These are phyloP conservation scores for Murraya koenigii DNA, from an alignment of 345 rosid genomes.

Conservation along the genomic window DNA sequence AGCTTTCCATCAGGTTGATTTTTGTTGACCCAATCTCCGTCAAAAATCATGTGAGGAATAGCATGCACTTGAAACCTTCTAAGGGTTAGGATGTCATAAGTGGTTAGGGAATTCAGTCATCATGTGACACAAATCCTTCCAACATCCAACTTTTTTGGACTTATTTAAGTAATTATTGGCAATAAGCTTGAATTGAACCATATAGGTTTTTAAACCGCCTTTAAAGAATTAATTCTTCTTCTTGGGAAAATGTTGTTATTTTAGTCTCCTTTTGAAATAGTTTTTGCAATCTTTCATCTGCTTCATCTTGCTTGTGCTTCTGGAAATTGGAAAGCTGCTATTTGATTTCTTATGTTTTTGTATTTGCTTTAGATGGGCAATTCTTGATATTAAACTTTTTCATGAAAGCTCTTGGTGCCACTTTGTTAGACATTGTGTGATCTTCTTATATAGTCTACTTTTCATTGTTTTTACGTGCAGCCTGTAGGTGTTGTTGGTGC, in stretches of 20 bases:
- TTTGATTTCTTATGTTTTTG: background rate
- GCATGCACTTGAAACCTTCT: background rate
- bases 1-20: background rate
- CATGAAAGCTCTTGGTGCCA: background rate
- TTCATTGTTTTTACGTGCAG: slow-evolving; percentile 43
- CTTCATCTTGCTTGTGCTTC: background rate
- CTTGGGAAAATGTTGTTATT: background rate
- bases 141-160: background rate
- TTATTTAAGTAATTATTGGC: background rate
- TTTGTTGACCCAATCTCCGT: background rate
- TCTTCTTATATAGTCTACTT: slow-evolving; percentile 6
- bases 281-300: background rate
- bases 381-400: background rate
- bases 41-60: background rate
- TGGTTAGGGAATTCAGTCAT: background rate
- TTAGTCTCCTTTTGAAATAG: background rate
- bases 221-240: background rate
- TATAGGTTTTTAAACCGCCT: background rate
- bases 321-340: background rate
- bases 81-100: background rate
- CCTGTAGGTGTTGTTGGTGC: slow-evolving; percentile 98
- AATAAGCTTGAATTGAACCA: background rate
- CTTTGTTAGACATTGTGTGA: background rate
- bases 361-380: background rate
- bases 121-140: background rate